Evolutionary conservation across 1,139 yeast species (phyloP).

Genomic region (Protomyces arabidopsidicola): DNA sequence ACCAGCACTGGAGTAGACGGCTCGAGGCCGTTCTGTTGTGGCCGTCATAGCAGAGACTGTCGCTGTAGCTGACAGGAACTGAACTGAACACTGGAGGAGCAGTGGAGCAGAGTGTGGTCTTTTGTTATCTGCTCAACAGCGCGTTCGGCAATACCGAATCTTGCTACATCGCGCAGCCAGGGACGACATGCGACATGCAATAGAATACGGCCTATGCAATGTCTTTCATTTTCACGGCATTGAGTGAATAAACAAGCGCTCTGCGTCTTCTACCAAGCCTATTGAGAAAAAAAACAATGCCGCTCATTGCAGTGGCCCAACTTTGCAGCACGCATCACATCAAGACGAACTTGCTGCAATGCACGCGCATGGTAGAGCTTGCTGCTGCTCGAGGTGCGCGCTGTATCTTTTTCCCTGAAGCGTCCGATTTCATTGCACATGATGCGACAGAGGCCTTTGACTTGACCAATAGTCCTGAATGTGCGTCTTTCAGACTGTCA

Average conservation of each 20-base stretch:
- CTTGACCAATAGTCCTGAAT: conserved; percentile 52
- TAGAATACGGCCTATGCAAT: no score
- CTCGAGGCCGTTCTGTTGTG: neutral
- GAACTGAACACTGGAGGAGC: no score
- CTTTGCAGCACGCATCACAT: conserved; percentile 68
- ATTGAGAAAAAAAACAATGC: no score
- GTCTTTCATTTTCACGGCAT: no score
- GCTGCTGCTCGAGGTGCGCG: conserved; percentile 45
- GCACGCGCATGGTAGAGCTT: conserved; percentile 49
- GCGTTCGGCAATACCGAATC: no score
- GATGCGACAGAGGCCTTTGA: conserved; percentile 56
- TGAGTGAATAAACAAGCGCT: no score
- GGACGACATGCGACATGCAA: no score
- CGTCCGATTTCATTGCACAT: conserved; percentile 75
- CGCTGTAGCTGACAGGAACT: no score
- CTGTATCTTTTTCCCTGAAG: conserved; percentile 83
- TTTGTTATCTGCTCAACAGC: no score
- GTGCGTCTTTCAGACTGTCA: conserved; percentile 49
- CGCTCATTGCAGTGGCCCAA: conserved; percentile 74
- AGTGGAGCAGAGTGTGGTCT: no score
- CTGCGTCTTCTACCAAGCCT: no score
- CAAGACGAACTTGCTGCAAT: conserved; percentile 54
- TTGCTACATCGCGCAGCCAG: no score
- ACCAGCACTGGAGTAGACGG: conserved; percentile 15
- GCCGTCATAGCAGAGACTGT: neutral